A percentile compares a stretch with the other conserved stretches of the same genome.
These are phyloP conservation scores for Amoebophrya sp. DNA, from an alignment of 169 alveolate species.

Conservation along the genomic window DNA sequence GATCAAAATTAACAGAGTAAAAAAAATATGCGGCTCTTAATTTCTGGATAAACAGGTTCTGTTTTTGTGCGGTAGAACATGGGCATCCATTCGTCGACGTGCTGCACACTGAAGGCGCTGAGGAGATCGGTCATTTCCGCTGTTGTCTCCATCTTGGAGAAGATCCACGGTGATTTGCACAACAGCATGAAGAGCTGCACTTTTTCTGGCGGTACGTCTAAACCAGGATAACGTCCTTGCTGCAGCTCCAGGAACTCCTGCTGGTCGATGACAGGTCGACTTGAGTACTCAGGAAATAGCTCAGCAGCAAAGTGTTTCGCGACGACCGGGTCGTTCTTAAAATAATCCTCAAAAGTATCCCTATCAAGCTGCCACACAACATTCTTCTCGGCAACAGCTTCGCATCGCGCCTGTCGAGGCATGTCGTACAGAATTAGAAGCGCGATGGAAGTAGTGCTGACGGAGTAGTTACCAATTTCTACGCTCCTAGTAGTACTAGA, in stretches of 20 bases:
- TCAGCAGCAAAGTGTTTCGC: neutral
- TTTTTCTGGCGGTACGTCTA: neutral
- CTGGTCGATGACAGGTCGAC: neutral
- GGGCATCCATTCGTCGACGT: neutral
- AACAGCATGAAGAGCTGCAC: neutral
- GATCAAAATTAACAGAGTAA: too few species aligned
- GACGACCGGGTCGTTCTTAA: neutral
- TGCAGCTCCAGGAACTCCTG: neutral
- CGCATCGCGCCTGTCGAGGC: slow-evolving; percentile 24
- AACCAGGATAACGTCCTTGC: neutral
- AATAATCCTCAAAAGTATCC: neutral
- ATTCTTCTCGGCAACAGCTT: neutral
- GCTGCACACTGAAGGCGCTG: neutral
- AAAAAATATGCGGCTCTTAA: too few species aligned
- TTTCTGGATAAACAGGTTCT: neutral
- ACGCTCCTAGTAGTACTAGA: too few species aligned
- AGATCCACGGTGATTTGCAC: neutral
- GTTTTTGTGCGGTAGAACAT: neutral
- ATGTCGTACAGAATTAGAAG: slow-evolving; percentile 19
- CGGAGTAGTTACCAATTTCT: too few species aligned
- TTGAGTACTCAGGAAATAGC: neutral
- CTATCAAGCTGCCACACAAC: neutral
- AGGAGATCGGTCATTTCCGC: neutral
- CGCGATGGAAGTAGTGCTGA: too few species aligned
- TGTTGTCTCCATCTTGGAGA: neutral